Evolutionary conservation across 352 stramenopile species (phyloP).

Genomic region (Pythium apleroticum): DNA sequence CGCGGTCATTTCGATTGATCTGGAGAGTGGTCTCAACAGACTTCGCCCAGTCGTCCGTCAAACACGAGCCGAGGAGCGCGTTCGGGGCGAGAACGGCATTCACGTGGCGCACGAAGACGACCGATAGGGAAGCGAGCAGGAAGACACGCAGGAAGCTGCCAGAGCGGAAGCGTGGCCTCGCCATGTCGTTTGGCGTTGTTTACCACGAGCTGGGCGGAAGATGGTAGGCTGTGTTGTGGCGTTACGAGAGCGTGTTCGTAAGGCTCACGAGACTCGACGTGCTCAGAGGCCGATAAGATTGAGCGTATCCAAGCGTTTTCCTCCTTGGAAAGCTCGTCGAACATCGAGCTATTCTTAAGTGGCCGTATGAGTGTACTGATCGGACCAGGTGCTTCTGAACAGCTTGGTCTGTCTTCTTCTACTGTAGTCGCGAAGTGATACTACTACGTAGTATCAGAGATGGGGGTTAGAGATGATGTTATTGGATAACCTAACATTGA

Average conservation of each 20-base stretch:
- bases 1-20: neutral
- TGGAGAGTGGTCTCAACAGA: neutral
- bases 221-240: neutral
- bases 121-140: neutral
- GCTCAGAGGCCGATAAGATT: neutral
- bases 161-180: neutral
- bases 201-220: too few relatives aligned
- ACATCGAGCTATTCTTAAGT: neutral
- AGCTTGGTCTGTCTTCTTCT: too few relatives aligned
- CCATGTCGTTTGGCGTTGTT: neutral
- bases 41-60: neutral
- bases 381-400: too few relatives aligned
- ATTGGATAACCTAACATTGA: too few relatives aligned
- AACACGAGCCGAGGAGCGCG: neutral
- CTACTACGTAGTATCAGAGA: too few relatives aligned
- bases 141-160: neutral
- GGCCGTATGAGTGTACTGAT: too few relatives aligned
- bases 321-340: neutral
- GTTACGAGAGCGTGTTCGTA: neutral
- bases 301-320: neutral
- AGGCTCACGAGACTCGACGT: neutral
- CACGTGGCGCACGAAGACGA: neutral
- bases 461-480: too few relatives aligned
- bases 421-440: too few relatives aligned
- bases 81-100: neutral